Conservation (phyloP, 2,329 filamentous ascomycete genomes). For the Thelonectria rubi region DNA sequence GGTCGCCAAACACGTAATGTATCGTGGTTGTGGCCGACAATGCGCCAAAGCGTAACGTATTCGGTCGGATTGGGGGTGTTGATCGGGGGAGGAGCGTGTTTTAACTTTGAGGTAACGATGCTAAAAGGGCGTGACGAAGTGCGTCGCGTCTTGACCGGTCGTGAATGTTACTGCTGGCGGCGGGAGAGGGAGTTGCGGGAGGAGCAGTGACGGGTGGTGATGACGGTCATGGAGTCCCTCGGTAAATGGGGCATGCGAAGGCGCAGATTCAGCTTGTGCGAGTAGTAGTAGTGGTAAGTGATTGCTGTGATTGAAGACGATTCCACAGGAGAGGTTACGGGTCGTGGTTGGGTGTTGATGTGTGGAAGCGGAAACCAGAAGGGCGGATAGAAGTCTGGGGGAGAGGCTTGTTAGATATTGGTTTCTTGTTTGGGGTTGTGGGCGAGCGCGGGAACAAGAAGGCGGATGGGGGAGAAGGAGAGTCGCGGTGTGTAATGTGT, state of each 20-base stretch:
- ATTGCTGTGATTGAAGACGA: not conserved
- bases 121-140: conserved; percentile 12
- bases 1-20: conserved; percentile 28
- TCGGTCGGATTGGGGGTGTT: conserved; percentile 10
- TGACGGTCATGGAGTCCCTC: conserved; percentile 37
- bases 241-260: conserved; percentile 34
- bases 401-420: conserved; percentile 40
- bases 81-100: conserved; percentile 3
- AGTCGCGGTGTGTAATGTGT: conserved; percentile 42
- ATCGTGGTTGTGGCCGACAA: conserved; percentile 35
- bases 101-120: not conserved
- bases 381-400: conserved; percentile 35
- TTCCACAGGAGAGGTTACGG: conserved; percentile 10
- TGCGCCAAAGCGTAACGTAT: conserved; percentile 29
- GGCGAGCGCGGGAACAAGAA: conserved; percentile 33
- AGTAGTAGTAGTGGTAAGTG: conserved; percentile 12
- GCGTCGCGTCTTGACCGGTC: conserved; percentile 19
- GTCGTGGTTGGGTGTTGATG: conserved; percentile 34
- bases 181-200: conserved; percentile 27
- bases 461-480: conserved; percentile 42
- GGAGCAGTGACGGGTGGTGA: conserved; percentile 34
- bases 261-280: conserved; percentile 24
- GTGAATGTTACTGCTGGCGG: conserved; percentile 33
- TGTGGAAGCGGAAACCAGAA: conserved; percentile 34
- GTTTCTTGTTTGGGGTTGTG: conserved; percentile 39